Percentiles rank a stretch among this genome's conserved stretches.
These are phyloP conservation scores for Arthroderma sp. DNA, from an alignment of 2,329 filamentous ascomycete species.

Conservation along the genomic window DNA sequence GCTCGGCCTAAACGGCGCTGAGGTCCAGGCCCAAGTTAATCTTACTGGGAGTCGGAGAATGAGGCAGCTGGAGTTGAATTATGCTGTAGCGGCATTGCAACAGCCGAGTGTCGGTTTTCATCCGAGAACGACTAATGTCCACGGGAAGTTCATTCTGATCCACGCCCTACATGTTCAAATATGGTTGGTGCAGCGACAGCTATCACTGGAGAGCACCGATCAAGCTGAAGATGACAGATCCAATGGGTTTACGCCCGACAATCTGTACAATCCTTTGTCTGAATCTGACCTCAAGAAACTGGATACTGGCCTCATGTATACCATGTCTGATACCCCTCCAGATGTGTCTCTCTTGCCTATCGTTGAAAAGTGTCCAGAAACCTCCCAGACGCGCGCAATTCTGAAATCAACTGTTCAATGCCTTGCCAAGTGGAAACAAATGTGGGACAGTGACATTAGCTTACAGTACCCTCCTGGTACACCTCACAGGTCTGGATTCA, in stretches of 20 bases:
- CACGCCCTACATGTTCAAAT: conserved; percentile 55
- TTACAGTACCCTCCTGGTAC: conserved; percentile 47
- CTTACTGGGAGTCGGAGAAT: conserved; percentile 48
- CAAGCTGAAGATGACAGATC: conserved; percentile 7
- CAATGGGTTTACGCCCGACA: conserved; percentile 42
- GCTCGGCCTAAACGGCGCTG: conserved; percentile 48
- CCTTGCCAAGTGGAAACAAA: conserved; percentile 58
- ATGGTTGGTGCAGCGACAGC: conserved; percentile 37
- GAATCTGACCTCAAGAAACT: conserved; percentile 35
- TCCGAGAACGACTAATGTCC: conserved; percentile 54
- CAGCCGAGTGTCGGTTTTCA: conserved; percentile 47
- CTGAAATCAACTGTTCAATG: conserved; percentile 37
- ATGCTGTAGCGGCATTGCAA: conserved; percentile 49
- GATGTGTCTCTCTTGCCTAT: conserved; percentile 20
- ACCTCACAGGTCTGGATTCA: conserved; percentile 53
- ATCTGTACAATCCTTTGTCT: conserved; percentile 2
- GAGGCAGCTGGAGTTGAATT: conserved; percentile 52
- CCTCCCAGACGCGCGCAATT: conserved; percentile 37
- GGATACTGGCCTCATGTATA: no score
- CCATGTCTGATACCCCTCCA: no score
- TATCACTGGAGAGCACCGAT: conserved; percentile 14
- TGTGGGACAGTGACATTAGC: conserved; percentile 58
- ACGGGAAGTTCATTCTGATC: conserved; percentile 61
- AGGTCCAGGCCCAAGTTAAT: conserved; percentile 43
- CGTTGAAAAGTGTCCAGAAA: conserved; percentile 14